phyloP scores from a whole-genome alignment of 129 eudicot species.

The Escallonia herrerae region DNA sequence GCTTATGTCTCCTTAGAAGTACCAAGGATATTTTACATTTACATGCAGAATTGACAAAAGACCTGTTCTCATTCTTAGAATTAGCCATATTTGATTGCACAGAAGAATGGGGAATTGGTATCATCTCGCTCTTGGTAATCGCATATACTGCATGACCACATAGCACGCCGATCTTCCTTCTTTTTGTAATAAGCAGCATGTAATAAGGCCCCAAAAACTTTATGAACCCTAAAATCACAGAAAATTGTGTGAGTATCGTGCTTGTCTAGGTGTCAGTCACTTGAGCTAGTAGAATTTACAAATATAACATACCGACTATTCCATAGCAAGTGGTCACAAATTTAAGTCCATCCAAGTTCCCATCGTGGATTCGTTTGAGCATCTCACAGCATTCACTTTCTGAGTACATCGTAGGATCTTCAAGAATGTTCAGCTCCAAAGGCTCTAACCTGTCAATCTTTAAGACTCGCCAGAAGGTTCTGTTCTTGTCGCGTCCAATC shows the following conservation, averaged over 20 bases:
- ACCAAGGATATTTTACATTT: constrained; percentile 45
- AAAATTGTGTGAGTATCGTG: constrained; percentile 10
- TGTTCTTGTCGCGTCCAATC: constrained; percentile 70
- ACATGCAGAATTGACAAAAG: constrained; percentile 66
- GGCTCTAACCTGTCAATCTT: constrained; percentile 84
- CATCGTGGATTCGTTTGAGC: constrained; percentile 65
- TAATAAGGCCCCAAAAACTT: constrained; percentile 97
- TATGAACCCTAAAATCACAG: constrained; percentile 57
- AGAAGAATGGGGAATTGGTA: constrained; percentile 69
- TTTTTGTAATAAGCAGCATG: constrained; percentile 81
- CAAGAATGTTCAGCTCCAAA: constrained; percentile 56
- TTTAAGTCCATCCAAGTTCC: constrained; percentile 90
- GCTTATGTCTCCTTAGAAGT: constrained; percentile 30
- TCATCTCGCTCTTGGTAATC: constrained; percentile 66
- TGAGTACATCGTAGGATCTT: constrained; percentile 73
- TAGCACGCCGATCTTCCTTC: constrained; percentile 82
- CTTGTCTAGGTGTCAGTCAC: no score
- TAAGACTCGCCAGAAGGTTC: constrained; percentile 65
- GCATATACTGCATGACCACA: constrained; percentile 89
- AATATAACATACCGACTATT: constrained; percentile 66
- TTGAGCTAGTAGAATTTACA: no score
- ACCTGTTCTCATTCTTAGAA: constrained; percentile 96
- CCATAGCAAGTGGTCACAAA: constrained; percentile 83
- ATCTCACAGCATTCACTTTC: constrained; percentile 62
- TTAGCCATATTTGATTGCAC: constrained; percentile 57